These are phyloP conservation scores for Myxozyma mucilagina DNA, from an alignment of 805 yeast genomes.

Conservation along the genomic window DNA sequence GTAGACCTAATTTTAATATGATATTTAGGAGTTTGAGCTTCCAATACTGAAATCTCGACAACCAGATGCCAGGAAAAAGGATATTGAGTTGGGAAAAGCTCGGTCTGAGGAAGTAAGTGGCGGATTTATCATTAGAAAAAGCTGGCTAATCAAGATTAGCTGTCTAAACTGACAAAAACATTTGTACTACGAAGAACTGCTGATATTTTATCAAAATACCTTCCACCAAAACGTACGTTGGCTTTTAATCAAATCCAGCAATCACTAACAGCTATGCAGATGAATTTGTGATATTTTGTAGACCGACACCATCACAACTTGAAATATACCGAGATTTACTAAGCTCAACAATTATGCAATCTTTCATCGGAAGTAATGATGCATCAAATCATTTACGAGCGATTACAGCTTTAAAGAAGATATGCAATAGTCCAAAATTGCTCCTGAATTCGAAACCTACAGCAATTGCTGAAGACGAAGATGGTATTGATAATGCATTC, in stretches of 20 bases:
- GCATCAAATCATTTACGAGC: constrained; percentile 54
- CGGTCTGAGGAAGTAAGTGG: constrained; percentile 51
- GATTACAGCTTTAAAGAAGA: constrained; percentile 72
- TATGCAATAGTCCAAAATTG: constrained; percentile 79
- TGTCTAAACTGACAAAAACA: constrained; percentile 61
- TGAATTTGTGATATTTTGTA: constrained; percentile 74
- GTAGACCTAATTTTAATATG: constrained; percentile 24
- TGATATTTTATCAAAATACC: constrained; percentile 52
- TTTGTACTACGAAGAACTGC: constrained; percentile 76
- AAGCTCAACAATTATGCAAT: constrained; percentile 39
- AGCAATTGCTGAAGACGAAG: background rate
- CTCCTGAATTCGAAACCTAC: constrained; percentile 35
- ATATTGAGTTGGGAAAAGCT: constrained; percentile 58
- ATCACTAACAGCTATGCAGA: constrained; percentile 35
- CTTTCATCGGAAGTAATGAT: constrained; percentile 39
- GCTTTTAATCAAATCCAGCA: background rate
- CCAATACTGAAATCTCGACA: constrained; percentile 78
- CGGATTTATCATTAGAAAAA: too few species aligned
- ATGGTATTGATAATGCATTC: constrained; percentile 2
- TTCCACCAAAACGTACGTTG: constrained; percentile 57
- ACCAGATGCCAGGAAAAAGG: constrained; percentile 52
- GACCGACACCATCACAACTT: constrained; percentile 66
- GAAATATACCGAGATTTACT: constrained; percentile 55
- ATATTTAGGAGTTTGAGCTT: constrained; percentile 49
- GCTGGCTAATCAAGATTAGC: constrained; percentile 18